Base-by-base conservation (phyloP, 2,329 filamentous ascomycete genomes). In the Colletotrichum theobromicola region DNA sequence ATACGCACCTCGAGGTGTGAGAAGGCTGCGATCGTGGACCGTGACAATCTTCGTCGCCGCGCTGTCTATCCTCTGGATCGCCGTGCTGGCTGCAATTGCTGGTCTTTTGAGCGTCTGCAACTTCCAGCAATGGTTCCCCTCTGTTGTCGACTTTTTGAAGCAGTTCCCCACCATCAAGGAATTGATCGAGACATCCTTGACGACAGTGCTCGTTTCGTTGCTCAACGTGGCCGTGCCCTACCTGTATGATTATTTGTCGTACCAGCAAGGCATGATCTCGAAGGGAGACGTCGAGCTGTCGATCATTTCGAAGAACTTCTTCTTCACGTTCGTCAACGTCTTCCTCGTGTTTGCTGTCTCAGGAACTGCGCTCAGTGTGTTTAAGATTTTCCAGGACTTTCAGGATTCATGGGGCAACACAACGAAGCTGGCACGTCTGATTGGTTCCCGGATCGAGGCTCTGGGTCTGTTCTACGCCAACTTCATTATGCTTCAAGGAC, bases 271-370 rank as follows among this genome's bases (percentile, higher is more conserved):
- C 63, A 97, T 97, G 93, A 95, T 98, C 66, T 98, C 97, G 1
- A 94, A 95, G 79, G 95, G 95, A 58, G 97, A 99, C 76, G 93
- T 99, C 26, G 97, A 98, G 83, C 89, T 99, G 8, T 98, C 97
- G 0, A 89, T 97, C 58, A 96, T 99, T 77, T 98, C 95, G 68
- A 99, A 99, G 86, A 99, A 98, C 84, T 99, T 98, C 86, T 98
- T 98, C 88, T 99, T 99, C 82, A 96, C 94, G 12, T 99, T 99
- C 84, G 98, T 99, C 90, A 99, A 99, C 85, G 95, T 98, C 72
- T 99, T 99, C 85, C 90, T 98, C 65, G 91, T 98, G 58, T 98
- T 98, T 82, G 97, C 96, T 1, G 90, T 97, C 30, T 94, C 98
- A 60, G 94, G 94, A 68, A 95, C 96, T 4, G 95, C 94, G 84